Evolutionary conservation across 345 rosid genomes (phyloP), one percentile per base, ranked within the genome.

Genomic region (Rhodamnia rubescens): DNA sequence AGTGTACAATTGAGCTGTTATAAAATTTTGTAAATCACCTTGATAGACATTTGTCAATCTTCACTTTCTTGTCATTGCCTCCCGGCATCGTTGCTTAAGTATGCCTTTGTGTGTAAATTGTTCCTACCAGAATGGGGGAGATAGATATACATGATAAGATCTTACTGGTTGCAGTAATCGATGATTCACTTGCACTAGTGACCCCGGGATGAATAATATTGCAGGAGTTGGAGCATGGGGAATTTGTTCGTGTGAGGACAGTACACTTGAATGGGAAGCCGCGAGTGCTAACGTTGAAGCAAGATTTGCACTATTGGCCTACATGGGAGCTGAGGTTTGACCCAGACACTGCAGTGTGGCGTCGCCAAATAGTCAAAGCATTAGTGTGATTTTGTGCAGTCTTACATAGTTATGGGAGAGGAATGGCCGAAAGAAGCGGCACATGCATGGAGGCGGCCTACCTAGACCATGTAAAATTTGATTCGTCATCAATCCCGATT

Each of bases 291-390:
- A 94, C 98, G 16, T 86, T 97, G 87, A 97, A 97, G 92, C 98
- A 97, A 87, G 99, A 96, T 91, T 90, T 97, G 78, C 98, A 96
- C 88, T 96, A 97, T 85, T 97, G 98, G 99, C 98, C 98, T 27
- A 94, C 98, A 21, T 96, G 98, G 98, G 96, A 94, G 90, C 89
- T 95, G 87, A 92, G 93, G 85, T 97, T 96, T 84, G 95, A 97
- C 84, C 95, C 98, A 10, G 92, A 89, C 82, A 89, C 91, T 40
- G 94, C 96, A 84, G 88, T 91, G 82, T 97, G 99, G 99, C 92
- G 90, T 29, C 92, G 98, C 85, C 49, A 88, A 47, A 88, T 87
- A 12, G 92, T 97, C 90, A 94, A 92, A 87, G 89, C 95, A 51
- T 89, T 94, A 92, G 27, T 50, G 40, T 9, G 75, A 15, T 49